Percentiles rank a stretch among this genome's conserved stretches.
Conservation (phyloP, 169 alveolate genomes). For the Blepharisma undulans region DNA sequence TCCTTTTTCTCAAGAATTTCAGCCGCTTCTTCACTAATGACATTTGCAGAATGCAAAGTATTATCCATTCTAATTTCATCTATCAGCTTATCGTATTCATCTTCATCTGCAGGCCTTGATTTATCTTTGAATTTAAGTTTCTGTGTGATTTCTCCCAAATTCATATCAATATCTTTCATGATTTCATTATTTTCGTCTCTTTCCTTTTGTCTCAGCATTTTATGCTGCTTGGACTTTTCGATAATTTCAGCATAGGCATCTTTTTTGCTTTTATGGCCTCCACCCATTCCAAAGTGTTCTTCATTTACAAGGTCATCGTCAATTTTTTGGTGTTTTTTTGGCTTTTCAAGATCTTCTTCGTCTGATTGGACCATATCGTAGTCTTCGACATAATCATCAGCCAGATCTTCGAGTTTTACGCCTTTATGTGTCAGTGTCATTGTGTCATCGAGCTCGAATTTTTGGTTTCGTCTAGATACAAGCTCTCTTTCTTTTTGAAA, state of each 20-base stretch:
- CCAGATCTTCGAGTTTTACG: not conserved
- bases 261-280: not conserved
- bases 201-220: slow-evolving; percentile 26
- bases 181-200: slow-evolving; percentile 24
- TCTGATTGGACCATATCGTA: slow-evolving; percentile 25
- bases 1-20: not conserved
- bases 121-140: slow-evolving; percentile 23
- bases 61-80: slow-evolving; percentile 8
- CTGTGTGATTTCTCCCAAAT: not conserved
- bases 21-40: not conserved
- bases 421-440: slow-evolving; percentile 35
- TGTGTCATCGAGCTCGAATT: slow-evolving; percentile 33
- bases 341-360: not conserved
- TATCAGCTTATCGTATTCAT: slow-evolving; percentile 16
- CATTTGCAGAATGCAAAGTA: not conserved
- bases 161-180: not conserved
- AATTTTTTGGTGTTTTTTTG: slow-evolving; percentile 10
- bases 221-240: slow-evolving; percentile 19
- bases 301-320: slow-evolving; percentile 9
- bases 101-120: not conserved
- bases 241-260: slow-evolving; percentile 34
- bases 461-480: not conserved
- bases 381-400: slow-evolving; percentile 30
- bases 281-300: slow-evolving; percentile 37
- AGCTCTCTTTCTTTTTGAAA: slow-evolving; percentile 16